Percentiles rank a stretch among this genome's conserved stretches.
phyloP scores from a whole-genome alignment of 2,329 filamentous ascomycete genomes.

The Nemania serpens region DNA sequence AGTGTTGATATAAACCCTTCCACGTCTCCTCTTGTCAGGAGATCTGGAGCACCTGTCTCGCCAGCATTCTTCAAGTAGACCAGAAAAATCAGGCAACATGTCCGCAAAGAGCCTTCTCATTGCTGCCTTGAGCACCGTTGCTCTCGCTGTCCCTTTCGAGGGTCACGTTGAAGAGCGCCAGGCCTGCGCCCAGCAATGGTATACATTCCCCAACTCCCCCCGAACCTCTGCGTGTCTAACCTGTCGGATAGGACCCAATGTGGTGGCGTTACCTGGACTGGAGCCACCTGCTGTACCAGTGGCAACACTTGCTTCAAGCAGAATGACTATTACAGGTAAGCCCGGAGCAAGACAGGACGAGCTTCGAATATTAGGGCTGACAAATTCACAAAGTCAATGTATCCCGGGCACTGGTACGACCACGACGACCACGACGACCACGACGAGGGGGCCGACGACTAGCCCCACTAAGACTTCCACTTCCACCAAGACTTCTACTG shows the following conservation, averaged over 20 bases:
- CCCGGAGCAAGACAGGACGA: neutral
- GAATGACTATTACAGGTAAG: conserved; percentile 35
- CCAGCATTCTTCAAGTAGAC: conserved; percentile 7
- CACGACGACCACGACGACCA: conserved; percentile 17
- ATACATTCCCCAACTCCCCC: neutral
- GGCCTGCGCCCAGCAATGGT: conserved; percentile 30
- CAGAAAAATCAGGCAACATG: conserved; percentile 31
- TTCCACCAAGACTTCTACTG: conserved; percentile 40
- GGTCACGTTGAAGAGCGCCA: conserved; percentile 47
- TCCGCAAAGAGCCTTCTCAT: conserved; percentile 40
- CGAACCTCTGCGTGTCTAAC: conserved; percentile 17
- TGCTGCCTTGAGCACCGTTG: conserved; percentile 44
- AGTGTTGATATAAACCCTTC: conserved; percentile 24
- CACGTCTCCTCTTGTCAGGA: conserved; percentile 1
- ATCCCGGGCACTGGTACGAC: conserved; percentile 26
- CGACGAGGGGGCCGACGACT: conserved; percentile 24
- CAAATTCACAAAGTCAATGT: conserved; percentile 26
- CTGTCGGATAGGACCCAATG: conserved; percentile 44
- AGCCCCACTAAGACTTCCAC: conserved; percentile 28
- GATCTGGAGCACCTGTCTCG: conserved; percentile 9
- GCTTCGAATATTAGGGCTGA: neutral
- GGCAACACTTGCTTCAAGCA: conserved; percentile 44
- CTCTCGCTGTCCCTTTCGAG: conserved; percentile 47
- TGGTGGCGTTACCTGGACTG: conserved; percentile 51
- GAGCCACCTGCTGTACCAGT: conserved; percentile 50